phyloP scores from a whole-genome alignment of 768 basidiomycete species.

The Rhodocollybia butyracea region DNA sequence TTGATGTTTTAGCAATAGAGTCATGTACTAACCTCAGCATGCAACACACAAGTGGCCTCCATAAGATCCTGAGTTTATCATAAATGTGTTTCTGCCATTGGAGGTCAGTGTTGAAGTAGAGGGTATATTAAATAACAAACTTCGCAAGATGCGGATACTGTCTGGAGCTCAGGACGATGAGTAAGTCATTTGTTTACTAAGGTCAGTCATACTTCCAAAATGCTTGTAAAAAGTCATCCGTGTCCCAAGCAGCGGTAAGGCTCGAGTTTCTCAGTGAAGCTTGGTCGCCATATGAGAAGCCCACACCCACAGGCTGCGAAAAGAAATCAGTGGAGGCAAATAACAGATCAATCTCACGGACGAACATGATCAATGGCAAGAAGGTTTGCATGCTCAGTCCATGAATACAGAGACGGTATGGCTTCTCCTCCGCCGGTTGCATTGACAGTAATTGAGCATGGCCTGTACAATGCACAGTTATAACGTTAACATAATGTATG shows the following conservation, averaged over 20 bases:
- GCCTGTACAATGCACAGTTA: not conserved
- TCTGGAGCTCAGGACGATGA: too few species aligned
- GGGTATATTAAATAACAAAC: too few species aligned
- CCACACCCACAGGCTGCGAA: conserved; percentile 21
- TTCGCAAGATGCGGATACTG: not conserved
- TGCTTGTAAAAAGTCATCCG: conserved; percentile 25
- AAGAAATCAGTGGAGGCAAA: not conserved
- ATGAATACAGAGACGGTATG: not conserved
- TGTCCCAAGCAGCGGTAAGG: conserved; percentile 19
- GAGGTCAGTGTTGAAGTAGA: too few species aligned
- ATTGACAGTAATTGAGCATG: not conserved
- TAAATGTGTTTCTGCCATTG: not conserved
- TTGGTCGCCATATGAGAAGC: conserved; percentile 19
- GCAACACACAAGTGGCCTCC: not conserved
- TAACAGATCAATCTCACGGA: not conserved
- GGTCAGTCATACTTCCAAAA: conserved; percentile 17
- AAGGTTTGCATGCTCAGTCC: conserved; percentile 2
- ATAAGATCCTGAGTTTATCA: not conserved
- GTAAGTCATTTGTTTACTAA: too few species aligned
- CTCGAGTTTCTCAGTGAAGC: conserved; percentile 4
- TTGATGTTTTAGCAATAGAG: too few species aligned
- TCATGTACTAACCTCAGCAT: too few species aligned
- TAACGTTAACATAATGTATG: not conserved
- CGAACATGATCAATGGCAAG: conserved; percentile 6
- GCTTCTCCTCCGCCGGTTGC: not conserved